Conservation (phyloP, 208 protist genomes). For the Leishmania braziliensis region DNA sequence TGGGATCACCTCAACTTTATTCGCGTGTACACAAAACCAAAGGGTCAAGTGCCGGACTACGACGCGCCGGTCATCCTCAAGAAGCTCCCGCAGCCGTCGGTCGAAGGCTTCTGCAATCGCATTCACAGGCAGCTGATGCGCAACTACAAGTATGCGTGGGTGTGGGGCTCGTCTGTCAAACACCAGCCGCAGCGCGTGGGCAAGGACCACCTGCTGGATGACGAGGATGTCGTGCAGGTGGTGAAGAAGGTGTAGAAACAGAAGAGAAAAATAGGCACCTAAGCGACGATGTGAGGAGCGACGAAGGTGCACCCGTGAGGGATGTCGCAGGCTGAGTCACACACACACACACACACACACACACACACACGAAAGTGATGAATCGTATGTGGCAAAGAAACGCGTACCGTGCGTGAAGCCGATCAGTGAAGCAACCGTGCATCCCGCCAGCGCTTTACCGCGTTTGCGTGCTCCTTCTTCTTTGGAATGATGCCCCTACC, state of each 20-base stretch:
- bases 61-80: conserved; percentile 97
- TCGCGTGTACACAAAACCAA: conserved; percentile 98
- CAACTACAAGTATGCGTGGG: conserved; percentile 98
- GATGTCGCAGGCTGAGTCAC: background rate
- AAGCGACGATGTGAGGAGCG: background rate
- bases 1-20: conserved; percentile 98
- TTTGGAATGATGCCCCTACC: background rate
- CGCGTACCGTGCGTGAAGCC: background rate
- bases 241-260: conserved; percentile 95
- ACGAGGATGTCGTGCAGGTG: conserved; percentile 99
- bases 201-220: conserved; percentile 96
- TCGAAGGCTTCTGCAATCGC: conserved; percentile 97
- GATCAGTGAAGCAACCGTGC: background rate
- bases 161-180: conserved; percentile 98
- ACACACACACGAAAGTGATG: background rate
- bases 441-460: background rate
- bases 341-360: background rate
- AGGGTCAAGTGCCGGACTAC: conserved; percentile 98
- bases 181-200: conserved; percentile 97
- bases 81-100: conserved; percentile 75
- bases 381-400: background rate
- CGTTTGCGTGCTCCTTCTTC: background rate
- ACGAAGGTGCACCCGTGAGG: background rate
- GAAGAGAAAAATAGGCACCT: background rate
- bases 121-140: conserved; percentile 97